phyloP scores from a whole-genome alignment of 192 early-diverging fungal genomes.

The Obelidium mucronatum region DNA sequence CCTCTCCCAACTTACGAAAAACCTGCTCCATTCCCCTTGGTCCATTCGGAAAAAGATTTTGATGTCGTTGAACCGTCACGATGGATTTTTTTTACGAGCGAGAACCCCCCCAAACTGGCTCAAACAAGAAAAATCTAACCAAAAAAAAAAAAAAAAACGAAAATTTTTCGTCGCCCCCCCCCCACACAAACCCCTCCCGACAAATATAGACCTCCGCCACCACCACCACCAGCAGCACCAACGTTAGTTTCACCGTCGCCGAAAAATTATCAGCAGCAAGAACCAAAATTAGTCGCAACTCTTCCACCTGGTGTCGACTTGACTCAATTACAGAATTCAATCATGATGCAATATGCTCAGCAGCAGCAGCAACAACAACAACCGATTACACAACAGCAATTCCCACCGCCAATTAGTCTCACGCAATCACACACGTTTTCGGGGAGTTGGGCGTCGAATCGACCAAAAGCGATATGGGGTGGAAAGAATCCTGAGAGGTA shows the following conservation, averaged over 20 bases:
- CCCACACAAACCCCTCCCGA: too few species aligned
- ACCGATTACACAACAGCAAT: too few species aligned
- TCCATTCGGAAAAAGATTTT: too few species aligned
- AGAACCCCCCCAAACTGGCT: too few species aligned
- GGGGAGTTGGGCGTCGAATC: background rate
- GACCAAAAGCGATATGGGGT: slow-evolving; percentile 33
- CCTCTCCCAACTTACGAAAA: too few species aligned
- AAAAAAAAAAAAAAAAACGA: too few species aligned
- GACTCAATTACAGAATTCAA: background rate
- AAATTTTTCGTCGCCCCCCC: background rate
- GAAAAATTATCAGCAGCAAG: background rate
- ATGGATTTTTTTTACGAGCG: too few species aligned
- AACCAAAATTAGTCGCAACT: background rate
- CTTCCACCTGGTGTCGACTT: background rate
- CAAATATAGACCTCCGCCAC: background rate
- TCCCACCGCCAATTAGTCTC: slow-evolving; percentile 21
- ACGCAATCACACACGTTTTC: background rate
- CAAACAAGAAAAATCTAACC: too few species aligned
- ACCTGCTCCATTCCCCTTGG: too few species aligned
- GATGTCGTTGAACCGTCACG: too few species aligned
- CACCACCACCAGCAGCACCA: background rate
- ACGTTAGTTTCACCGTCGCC: background rate
- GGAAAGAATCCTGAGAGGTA: slow-evolving; percentile 28
- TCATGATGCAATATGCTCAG: background rate
- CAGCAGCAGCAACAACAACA: background rate